Conservation (phyloP, 140 eudicot species). For the Anethum foeniculum region DNA sequence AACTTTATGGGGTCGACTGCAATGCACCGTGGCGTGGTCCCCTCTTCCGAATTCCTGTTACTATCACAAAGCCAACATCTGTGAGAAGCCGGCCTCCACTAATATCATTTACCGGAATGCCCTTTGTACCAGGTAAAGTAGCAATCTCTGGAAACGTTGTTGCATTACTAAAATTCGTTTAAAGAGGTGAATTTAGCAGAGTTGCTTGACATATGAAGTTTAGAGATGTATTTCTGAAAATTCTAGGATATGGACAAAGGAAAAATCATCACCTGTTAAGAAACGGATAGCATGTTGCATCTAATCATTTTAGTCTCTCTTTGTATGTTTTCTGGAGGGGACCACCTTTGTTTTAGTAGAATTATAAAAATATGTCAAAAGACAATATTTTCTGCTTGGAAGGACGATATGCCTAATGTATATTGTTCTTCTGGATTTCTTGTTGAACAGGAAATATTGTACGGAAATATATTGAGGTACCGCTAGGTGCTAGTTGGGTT, state of each 20-base stretch:
- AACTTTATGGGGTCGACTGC: conserved; percentile 78
- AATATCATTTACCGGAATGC: conserved; percentile 49
- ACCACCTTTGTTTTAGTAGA: neutral
- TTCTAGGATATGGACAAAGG: neutral
- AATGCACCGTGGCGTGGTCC: conserved; percentile 99
- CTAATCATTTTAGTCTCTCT: neutral
- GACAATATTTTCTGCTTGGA: neutral
- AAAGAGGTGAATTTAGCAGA: neutral
- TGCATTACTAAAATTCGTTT: neutral
- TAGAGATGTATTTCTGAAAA: neutral
- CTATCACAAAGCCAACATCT: conserved; percentile 74
- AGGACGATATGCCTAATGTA: neutral
- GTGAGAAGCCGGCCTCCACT: conserved; percentile 69
- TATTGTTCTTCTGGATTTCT: conserved; percentile 9
- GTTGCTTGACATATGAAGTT: neutral
- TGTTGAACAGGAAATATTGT: conserved; percentile 67
- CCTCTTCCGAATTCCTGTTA: conserved; percentile 82
- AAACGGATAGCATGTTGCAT: neutral
- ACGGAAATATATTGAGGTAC: conserved; percentile 79
- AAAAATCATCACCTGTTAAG: neutral
- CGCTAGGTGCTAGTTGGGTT: conserved; percentile 89
- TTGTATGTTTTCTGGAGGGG: neutral
- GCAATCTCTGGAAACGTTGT: neutral
- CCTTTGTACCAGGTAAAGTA: conserved; percentile 69
- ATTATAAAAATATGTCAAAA: neutral